These are phyloP conservation scores for Leptographium wingfieldii DNA, from an alignment of 2,329 filamentous ascomycete species.

Conservation along the genomic window DNA sequence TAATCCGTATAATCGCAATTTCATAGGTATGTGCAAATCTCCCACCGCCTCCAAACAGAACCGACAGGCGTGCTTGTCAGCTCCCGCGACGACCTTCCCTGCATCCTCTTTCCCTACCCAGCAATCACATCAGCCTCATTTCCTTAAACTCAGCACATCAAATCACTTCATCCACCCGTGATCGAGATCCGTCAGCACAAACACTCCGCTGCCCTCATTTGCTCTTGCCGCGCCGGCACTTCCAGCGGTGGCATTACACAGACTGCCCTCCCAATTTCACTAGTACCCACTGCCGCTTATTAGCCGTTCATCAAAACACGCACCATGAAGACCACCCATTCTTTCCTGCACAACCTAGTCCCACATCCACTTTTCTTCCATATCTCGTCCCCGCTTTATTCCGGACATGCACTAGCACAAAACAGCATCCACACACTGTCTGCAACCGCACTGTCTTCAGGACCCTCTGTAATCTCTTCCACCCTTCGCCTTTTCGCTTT, in stretches of 20 bases:
- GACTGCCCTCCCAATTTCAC: conserved; percentile 9
- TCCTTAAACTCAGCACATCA: background rate
- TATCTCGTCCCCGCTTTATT: conserved; percentile 10
- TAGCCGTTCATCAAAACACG: conserved; percentile 9
- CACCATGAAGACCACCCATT: conserved; percentile 3
- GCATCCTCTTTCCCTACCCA: background rate
- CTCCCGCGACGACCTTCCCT: background rate
- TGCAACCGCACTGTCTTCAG: background rate
- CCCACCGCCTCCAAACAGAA: background rate
- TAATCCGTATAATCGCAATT: background rate
- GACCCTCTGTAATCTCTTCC: conserved; percentile 1
- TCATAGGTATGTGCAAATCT: background rate
- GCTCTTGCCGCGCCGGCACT: background rate
- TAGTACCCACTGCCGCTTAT: conserved; percentile 10
- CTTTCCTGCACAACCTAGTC: conserved; percentile 4
- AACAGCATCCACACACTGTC: background rate
- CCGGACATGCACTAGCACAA: conserved; percentile 4
- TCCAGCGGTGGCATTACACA: conserved; percentile 1
- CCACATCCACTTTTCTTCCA: conserved; percentile 1
- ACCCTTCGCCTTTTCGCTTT: background rate
- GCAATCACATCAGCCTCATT: background rate
- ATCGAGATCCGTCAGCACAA: background rate
- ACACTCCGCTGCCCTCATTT: background rate
- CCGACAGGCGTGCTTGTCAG: background rate
- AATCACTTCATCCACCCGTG: background rate